A percentile compares a stretch with the other conserved stretches of the same genome.
Evolutionary conservation across 2,329 filamentous ascomycete species (phyloP).

Genomic region (Cytospora schulzeri): DNA sequence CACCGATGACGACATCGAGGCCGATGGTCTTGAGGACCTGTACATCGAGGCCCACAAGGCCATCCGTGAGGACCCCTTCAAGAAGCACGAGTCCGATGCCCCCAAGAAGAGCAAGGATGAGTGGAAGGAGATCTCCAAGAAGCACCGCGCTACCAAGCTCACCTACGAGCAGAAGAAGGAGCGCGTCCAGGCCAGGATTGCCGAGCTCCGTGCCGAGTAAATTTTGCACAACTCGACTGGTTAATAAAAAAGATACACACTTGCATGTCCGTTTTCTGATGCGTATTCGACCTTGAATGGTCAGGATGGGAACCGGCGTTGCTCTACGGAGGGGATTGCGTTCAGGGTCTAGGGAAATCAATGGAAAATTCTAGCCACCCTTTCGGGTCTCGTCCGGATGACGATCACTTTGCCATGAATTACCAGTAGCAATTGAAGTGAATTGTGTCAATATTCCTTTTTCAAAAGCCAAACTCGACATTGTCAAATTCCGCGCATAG

Average conservation of each 20-base stretch:
- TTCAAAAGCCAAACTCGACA: not conserved
- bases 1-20: conserved; percentile 95
- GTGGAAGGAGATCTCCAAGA: conserved; percentile 94
- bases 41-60: conserved; percentile 93
- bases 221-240: not conserved
- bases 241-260: conserved; percentile 12
- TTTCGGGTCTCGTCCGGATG: conserved; percentile 21
- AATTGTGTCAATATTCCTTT: not conserved
- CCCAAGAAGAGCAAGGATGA: conserved; percentile 97
- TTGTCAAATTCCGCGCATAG: too few species aligned
- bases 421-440: conserved; percentile 8
- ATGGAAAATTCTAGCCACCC: conserved; percentile 27
- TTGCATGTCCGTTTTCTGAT: conserved; percentile 17
- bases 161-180: conserved; percentile 80
- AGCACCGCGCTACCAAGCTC: conserved; percentile 79
- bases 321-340: conserved; percentile 26
- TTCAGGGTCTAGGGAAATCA: conserved; percentile 28
- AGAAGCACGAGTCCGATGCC: conserved; percentile 76
- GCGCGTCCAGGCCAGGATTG: conserved; percentile 89
- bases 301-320: conserved; percentile 28
- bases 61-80: conserved; percentile 97
- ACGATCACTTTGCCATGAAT: not conserved
- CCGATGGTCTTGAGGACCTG: conserved; percentile 94
- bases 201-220: conserved; percentile 67
- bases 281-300: conserved; percentile 21